phyloP scores from a whole-genome alignment of 257 asterid species.

The Solanum pinnatisectum region DNA sequence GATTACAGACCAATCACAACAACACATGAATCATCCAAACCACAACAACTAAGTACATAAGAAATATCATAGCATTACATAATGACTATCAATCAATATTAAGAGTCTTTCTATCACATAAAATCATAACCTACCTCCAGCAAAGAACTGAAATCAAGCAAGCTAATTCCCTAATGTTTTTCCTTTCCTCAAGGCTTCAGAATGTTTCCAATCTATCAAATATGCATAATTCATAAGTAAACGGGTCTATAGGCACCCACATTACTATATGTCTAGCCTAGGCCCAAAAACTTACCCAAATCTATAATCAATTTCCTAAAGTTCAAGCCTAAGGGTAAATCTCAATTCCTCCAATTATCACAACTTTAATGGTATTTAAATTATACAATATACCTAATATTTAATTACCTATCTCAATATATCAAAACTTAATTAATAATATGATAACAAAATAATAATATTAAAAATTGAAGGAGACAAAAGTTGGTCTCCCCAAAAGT shows the following conservation, averaged over 20 bases:
- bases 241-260: background rate
- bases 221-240: background rate
- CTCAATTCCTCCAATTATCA: background rate
- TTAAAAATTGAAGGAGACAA: background rate
- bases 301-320: background rate
- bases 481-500: background rate
- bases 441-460: background rate
- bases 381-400: background rate
- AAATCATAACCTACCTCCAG: background rate
- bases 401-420: background rate
- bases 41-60: background rate
- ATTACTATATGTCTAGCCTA: background rate
- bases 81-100: background rate
- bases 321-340: background rate
- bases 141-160: background rate
- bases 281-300: too few species aligned
- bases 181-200: background rate
- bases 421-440: background rate
- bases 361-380: too few species aligned
- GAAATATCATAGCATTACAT: background rate
- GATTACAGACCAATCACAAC: background rate
- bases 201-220: background rate
- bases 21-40: background rate
- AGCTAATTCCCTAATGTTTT: background rate
- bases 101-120: background rate